These are phyloP conservation scores for Cudoniella acicularis DNA, from an alignment of 495 filamentous ascomycete species.

Conservation along the genomic window DNA sequence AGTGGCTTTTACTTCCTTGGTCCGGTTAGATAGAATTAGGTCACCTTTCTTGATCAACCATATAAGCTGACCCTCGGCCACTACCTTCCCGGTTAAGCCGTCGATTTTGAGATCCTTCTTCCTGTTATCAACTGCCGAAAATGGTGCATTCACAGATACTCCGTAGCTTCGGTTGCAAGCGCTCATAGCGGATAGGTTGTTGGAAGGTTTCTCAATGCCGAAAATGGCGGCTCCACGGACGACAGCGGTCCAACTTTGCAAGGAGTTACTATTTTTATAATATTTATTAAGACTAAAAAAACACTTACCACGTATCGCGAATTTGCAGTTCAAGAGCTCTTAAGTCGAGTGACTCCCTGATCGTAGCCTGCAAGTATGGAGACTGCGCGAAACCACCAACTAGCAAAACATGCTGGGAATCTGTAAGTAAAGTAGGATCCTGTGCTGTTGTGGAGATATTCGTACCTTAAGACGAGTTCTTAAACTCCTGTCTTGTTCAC, in stretches of 20 bases:
- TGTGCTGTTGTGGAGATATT: neutral
- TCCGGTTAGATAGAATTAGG: conserved; percentile 10
- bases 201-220: conserved; percentile 15
- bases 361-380: conserved; percentile 6
- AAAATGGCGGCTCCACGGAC: conserved; percentile 16
- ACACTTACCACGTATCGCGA: conserved; percentile 16
- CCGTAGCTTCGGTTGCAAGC: conserved; percentile 15
- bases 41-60: conserved; percentile 19
- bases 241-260: conserved; percentile 12
- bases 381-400: conserved; percentile 16
- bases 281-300: neutral
- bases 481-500: no score
- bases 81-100: neutral
- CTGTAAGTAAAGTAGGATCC: neutral
- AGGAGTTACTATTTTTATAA: neutral
- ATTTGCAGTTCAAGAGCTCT: conserved; percentile 3
- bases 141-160: neutral
- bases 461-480: no score
- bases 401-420: conserved; percentile 8
- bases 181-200: conserved; percentile 2
- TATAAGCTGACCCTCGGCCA: conserved; percentile 8
- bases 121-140: conserved; percentile 6
- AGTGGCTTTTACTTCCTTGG: neutral
- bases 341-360: conserved; percentile 9
- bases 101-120: neutral